These are phyloP conservation scores for Spiromastix sp. DNA, from an alignment of 2,329 filamentous ascomycete species.

Conservation along the genomic window DNA sequence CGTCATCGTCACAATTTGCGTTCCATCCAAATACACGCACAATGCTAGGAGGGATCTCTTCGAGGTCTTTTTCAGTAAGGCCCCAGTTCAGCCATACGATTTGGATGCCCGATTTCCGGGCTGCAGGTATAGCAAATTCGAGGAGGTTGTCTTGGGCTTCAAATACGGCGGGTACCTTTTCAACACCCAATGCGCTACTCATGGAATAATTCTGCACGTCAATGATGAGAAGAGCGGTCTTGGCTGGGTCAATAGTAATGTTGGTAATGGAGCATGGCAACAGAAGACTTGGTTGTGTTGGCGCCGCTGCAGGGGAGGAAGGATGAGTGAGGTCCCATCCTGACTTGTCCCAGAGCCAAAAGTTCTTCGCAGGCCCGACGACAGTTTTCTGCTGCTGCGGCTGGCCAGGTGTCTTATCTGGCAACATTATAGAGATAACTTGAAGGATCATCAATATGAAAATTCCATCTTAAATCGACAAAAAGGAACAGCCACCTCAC, in stretches of 20 bases:
- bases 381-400: too few relatives aligned
- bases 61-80: slow-evolving; percentile 42
- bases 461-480: too few relatives aligned
- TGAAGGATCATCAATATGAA: too few relatives aligned
- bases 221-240: slow-evolving; percentile 40
- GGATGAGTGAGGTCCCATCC: background rate
- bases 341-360: background rate
- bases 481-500: too few relatives aligned
- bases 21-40: slow-evolving; percentile 39
- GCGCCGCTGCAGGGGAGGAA: background rate
- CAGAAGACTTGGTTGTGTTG: background rate
- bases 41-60: slow-evolving; percentile 40
- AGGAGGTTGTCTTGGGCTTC: slow-evolving; percentile 33
- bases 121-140: slow-evolving; percentile 36
- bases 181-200: slow-evolving; percentile 29
- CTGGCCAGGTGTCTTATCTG: too few relatives aligned
- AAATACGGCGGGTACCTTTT: slow-evolving; percentile 34
- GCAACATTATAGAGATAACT: too few relatives aligned
- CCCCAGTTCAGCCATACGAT: slow-evolving; percentile 50
- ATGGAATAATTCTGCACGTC: slow-evolving; percentile 48
- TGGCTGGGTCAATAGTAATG: slow-evolving; percentile 25
- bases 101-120: slow-evolving; percentile 40
- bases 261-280: background rate
- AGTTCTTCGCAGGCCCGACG: background rate
- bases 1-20: slow-evolving; percentile 16